Conservation (phyloP, 192 early-diverging fungal species). For the Chytriomyces sp. region DNA sequence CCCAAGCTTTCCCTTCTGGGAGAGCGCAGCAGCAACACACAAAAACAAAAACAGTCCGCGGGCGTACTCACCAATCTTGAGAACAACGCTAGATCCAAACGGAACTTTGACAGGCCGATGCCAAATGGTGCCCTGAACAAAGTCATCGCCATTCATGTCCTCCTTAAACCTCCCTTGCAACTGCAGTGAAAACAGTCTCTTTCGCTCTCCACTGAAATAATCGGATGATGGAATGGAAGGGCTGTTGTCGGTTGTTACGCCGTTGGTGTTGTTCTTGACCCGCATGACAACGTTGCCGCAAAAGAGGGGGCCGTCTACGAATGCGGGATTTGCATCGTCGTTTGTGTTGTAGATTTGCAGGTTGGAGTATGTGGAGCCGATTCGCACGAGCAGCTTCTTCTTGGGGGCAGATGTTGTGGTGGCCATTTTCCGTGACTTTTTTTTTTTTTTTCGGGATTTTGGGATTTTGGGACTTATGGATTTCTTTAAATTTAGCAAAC, state of each 20-base stretch:
- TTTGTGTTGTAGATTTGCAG: constrained; percentile 46
- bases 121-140: constrained; percentile 68
- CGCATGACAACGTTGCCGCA: constrained; percentile 58
- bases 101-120: constrained; percentile 61
- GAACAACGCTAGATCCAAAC: constrained; percentile 53
- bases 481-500: too few relatives aligned
- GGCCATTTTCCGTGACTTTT: too few relatives aligned
- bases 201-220: constrained; percentile 49
- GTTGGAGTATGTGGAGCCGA: neutral
- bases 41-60: neutral
- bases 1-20: too few relatives aligned
- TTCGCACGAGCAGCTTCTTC: constrained; percentile 8
- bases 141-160: constrained; percentile 13
- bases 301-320: constrained; percentile 56
- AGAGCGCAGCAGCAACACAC: too few relatives aligned
- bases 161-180: constrained; percentile 62
- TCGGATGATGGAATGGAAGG: constrained; percentile 32
- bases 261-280: constrained; percentile 50
- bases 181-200: constrained; percentile 64
- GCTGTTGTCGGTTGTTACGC: constrained; percentile 34
- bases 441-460: too few relatives aligned
- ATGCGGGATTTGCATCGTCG: constrained; percentile 60
- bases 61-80: constrained; percentile 60
- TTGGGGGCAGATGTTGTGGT: neutral
- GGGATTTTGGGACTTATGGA: too few relatives aligned